Conservation (phyloP, 2,329 filamentous ascomycete species). For the Lasiodiplodia citricola region DNA sequence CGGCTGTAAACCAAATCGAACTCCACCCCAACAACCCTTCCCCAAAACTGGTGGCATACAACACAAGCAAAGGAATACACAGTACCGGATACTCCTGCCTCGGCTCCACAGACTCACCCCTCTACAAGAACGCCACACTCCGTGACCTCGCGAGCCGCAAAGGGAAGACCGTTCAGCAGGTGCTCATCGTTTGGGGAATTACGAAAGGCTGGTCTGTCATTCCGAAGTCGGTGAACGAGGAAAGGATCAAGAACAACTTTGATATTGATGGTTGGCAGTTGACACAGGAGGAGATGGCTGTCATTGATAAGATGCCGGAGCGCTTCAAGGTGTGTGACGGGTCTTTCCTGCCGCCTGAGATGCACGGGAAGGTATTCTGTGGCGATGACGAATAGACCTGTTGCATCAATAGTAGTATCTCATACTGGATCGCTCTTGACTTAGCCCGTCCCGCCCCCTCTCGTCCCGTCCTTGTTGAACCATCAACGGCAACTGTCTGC, state of each 20-base stretch:
- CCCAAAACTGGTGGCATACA: slow-evolving; percentile 76
- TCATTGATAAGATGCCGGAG: slow-evolving; percentile 70
- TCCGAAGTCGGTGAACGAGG: slow-evolving; percentile 79
- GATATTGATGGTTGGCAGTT: slow-evolving; percentile 75
- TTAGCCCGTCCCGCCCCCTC: no score
- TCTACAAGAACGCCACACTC: slow-evolving; percentile 71
- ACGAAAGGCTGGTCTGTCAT: slow-evolving; percentile 61
- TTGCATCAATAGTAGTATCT: no score
- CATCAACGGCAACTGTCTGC: no score
- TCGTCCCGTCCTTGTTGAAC: no score
- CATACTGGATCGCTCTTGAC: no score
- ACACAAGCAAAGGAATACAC: slow-evolving; percentile 75
- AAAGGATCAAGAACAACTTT: slow-evolving; percentile 77
- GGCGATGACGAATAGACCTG: slow-evolving; percentile 73
- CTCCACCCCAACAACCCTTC: slow-evolving; percentile 81
- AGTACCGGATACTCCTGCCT: slow-evolving; percentile 76
- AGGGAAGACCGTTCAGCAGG: slow-evolving; percentile 74
- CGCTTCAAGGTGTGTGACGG: slow-evolving; percentile 78
- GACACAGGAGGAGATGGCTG: slow-evolving; percentile 72
- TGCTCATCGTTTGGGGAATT: slow-evolving; percentile 53
- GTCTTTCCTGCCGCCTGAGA: slow-evolving; percentile 64
- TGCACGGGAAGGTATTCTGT: slow-evolving; percentile 73
- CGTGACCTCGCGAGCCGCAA: slow-evolving; percentile 64
- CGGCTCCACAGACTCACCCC: slow-evolving; percentile 71
- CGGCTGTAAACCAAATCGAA: slow-evolving; percentile 83